Evolutionary conservation across 129 eudicot species (phyloP).

Genomic region (Tanacetum coccineum): DNA sequence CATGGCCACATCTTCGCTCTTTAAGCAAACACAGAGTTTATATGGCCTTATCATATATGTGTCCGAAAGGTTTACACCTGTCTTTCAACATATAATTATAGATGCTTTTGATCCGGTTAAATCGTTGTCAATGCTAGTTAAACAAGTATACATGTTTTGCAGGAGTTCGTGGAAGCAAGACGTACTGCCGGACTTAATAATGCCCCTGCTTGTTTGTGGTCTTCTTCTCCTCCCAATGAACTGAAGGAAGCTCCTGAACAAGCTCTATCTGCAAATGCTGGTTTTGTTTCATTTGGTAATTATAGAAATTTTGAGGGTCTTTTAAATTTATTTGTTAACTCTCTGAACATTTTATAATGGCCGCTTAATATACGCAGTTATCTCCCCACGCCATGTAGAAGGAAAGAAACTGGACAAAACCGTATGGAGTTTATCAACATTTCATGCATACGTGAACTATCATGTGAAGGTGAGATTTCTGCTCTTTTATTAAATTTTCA

Average conservation of each 20-base stretch:
- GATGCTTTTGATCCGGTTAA: not conserved
- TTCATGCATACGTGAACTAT: slow-evolving; percentile 89
- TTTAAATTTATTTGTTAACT: slow-evolving; percentile 6
- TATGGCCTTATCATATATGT: not conserved
- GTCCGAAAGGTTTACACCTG: not conserved
- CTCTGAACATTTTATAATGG: not conserved
- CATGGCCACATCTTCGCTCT: no score
- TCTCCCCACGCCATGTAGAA: slow-evolving; percentile 86
- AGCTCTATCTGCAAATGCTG: slow-evolving; percentile 80
- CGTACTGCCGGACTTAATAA: slow-evolving; percentile 63
- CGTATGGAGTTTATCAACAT: slow-evolving; percentile 86
- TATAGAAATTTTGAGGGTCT: not conserved
- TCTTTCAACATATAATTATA: not conserved
- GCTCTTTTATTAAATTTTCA: not conserved
- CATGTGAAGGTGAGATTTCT: slow-evolving; percentile 80
- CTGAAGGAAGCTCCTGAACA: slow-evolving; percentile 60
- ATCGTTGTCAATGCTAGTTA: not conserved
- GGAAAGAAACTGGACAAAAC: slow-evolving; percentile 89
- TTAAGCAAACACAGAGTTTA: not conserved
- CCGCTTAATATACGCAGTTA: slow-evolving; percentile 46
- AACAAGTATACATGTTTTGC: slow-evolving; percentile 11
- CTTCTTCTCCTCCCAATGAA: slow-evolving; percentile 80
- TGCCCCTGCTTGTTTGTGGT: slow-evolving; percentile 93
- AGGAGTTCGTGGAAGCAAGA: slow-evolving; percentile 96
- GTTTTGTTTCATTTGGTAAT: slow-evolving; percentile 92